phyloP scores from a whole-genome alignment of 2,329 filamentous ascomycete species.

The Aspergillus neoniger region DNA sequence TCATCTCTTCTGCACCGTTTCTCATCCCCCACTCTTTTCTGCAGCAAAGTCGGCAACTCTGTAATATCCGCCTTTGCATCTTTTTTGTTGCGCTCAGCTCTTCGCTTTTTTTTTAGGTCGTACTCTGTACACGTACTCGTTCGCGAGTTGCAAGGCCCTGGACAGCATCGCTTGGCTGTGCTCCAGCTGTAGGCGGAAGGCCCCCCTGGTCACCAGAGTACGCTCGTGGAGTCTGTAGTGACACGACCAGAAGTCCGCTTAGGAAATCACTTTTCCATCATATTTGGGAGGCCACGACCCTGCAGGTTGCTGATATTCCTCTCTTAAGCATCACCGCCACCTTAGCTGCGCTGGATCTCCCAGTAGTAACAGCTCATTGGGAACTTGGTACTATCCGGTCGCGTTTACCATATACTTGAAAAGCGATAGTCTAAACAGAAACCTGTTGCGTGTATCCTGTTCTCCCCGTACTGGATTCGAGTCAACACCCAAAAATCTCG shows the following conservation, averaged over 20 bases:
- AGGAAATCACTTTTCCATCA: constrained; percentile 25
- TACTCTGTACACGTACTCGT: constrained; percentile 42
- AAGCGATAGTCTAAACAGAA: constrained; percentile 22
- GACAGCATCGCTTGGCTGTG: constrained; percentile 40
- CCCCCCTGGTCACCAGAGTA: constrained; percentile 34
- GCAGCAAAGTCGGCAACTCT: constrained; percentile 14
- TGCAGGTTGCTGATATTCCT: constrained; percentile 13
- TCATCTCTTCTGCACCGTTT: constrained; percentile 4
- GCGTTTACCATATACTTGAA: constrained; percentile 14
- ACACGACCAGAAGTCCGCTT: constrained; percentile 35
- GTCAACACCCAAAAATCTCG: constrained; percentile 16
- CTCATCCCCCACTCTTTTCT: constrained; percentile 11
- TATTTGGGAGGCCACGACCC: constrained; percentile 15
- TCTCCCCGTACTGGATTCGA: constrained; percentile 17
- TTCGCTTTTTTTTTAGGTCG: constrained; percentile 31
- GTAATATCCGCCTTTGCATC: constrained; percentile 16
- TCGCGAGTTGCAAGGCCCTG: constrained; percentile 32
- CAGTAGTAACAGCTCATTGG: constrained; percentile 29
- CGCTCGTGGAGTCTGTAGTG: constrained; percentile 42
- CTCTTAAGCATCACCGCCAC: constrained; percentile 21
- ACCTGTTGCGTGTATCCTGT: constrained; percentile 13
- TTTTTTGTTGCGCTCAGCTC: constrained; percentile 18
- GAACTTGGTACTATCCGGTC: constrained; percentile 16
- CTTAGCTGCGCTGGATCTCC: constrained; percentile 26
- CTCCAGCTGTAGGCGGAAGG: constrained; percentile 42